Conservation (phyloP, 768 basidiomycete species). For the Suillus brevipes region DNA sequence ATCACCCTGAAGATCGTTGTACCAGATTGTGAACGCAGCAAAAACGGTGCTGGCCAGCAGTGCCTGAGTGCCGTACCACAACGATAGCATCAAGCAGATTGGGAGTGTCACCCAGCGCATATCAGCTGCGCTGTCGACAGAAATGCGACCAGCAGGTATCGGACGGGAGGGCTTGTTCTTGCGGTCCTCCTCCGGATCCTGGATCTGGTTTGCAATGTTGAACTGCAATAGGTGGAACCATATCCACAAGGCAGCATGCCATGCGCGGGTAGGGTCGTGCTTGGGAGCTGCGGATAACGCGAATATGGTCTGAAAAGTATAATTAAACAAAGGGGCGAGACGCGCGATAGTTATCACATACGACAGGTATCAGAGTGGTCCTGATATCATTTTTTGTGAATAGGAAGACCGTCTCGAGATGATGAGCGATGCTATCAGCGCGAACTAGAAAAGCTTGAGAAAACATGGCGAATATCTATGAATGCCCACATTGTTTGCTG, state of each 20-base stretch:
- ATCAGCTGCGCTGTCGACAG: constrained; percentile 28
- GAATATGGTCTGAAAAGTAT: constrained; percentile 30
- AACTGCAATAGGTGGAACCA: constrained; percentile 44
- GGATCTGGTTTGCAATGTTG: constrained; percentile 40
- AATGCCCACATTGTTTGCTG: too few relatives aligned
- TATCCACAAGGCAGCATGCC: constrained; percentile 38
- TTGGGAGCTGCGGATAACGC: constrained; percentile 27
- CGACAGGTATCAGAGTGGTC: constrained; percentile 20
- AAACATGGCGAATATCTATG: neutral
- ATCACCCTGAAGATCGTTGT: constrained; percentile 41
- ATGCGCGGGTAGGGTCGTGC: neutral
- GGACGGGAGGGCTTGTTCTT: constrained; percentile 44
- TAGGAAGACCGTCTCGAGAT: constrained; percentile 23
- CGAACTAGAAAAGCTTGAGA: neutral
- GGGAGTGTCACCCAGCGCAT: constrained; percentile 37
- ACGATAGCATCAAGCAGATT: constrained; percentile 33
- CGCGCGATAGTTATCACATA: constrained; percentile 2
- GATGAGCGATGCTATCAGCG: constrained; percentile 8
- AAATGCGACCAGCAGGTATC: constrained; percentile 41
- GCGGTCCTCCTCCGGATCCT: constrained; percentile 39
- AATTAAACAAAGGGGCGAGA: neutral
- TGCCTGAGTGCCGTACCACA: constrained; percentile 31
- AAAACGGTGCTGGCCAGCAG: constrained; percentile 34
- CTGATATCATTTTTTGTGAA: constrained; percentile 23
- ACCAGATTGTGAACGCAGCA: constrained; percentile 31